Evolutionary conservation across 2,329 filamentous ascomycete species (phyloP).

Genomic region (Pestalotiopsis sp.): DNA sequence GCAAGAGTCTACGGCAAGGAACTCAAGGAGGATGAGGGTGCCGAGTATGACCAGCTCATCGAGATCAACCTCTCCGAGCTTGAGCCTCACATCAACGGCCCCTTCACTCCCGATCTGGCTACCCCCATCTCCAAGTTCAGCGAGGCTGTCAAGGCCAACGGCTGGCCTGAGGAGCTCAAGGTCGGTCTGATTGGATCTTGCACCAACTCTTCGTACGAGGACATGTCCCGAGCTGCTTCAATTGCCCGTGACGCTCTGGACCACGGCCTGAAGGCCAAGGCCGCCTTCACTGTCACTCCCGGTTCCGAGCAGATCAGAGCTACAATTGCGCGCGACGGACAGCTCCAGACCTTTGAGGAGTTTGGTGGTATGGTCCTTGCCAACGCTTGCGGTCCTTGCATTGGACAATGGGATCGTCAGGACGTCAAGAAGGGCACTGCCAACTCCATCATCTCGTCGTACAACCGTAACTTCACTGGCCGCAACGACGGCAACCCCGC

Average conservation of each 20-base stretch:
- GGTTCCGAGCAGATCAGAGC: slow-evolving; percentile 97
- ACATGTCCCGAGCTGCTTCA: slow-evolving; percentile 91
- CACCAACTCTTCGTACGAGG: slow-evolving; percentile 86
- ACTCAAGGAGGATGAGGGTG: slow-evolving; percentile 84
- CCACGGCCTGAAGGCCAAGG: slow-evolving; percentile 92
- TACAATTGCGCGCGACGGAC: slow-evolving; percentile 87
- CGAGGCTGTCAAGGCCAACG: slow-evolving; percentile 89
- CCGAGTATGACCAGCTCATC: slow-evolving; percentile 93
- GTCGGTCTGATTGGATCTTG: slow-evolving; percentile 97
- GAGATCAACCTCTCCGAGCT: slow-evolving; percentile 95
- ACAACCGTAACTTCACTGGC: slow-evolving; percentile 99
- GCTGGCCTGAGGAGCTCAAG: slow-evolving; percentile 96
- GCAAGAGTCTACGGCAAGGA: slow-evolving; percentile 82
- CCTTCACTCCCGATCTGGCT: slow-evolving; percentile 96
- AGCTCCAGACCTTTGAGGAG: slow-evolving; percentile 92
- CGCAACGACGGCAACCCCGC: slow-evolving; percentile 96
- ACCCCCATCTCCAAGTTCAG: slow-evolving; percentile 98
- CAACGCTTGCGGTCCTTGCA: slow-evolving; percentile 92
- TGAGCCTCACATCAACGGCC: slow-evolving; percentile 98
- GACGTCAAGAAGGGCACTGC: slow-evolving; percentile 94
- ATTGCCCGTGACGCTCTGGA: slow-evolving; percentile 89
- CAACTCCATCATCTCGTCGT: slow-evolving; percentile 97
- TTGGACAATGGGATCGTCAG: slow-evolving; percentile 92
- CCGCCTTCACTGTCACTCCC: slow-evolving; percentile 91
- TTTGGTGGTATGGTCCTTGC: slow-evolving; percentile 94